Percentiles rank a stretch among this genome's conserved stretches.
These are phyloP conservation scores for Sphaerulina musiva DNA, from an alignment of 2,329 filamentous ascomycete species.

Conservation along the genomic window DNA sequence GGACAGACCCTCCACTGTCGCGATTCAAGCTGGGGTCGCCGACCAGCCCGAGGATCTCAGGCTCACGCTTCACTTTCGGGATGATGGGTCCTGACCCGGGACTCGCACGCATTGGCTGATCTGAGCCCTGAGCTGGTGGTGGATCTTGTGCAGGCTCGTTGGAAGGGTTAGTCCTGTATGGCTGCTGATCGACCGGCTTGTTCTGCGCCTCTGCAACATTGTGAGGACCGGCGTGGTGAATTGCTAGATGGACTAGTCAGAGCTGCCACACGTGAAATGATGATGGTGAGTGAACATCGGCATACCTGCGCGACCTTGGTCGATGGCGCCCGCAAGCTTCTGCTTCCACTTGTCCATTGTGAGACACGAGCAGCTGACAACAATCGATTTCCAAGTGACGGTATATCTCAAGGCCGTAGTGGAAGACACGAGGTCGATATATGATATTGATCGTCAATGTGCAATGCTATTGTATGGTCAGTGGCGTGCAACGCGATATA, in stretches of 20 bases:
- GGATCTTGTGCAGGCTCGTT: neutral
- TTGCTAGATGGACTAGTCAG: neutral
- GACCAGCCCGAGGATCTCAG: conserved; percentile 13
- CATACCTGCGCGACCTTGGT: conserved; percentile 7
- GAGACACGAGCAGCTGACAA: neutral
- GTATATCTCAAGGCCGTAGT: neutral
- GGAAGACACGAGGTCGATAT: neutral
- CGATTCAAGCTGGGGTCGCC: conserved; percentile 16
- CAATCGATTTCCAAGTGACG: no score
- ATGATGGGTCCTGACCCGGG: conserved; percentile 10
- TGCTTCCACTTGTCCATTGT: conserved; percentile 8
- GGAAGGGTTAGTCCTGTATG: neutral
- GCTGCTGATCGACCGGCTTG: conserved; percentile 8
- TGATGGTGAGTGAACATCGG: neutral
- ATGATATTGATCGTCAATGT: neutral
- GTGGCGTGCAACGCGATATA: neutral
- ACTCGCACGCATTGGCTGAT: conserved; percentile 6
- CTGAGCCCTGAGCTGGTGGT: neutral
- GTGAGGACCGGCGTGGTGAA: conserved; percentile 2
- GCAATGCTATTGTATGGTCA: neutral
- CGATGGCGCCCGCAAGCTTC: conserved; percentile 1
- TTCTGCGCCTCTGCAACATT: conserved; percentile 1
- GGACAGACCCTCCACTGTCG: conserved; percentile 16
- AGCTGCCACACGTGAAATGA: neutral
- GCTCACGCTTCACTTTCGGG: conserved; percentile 14